Evolutionary conservation across 1,284 basidiomycete genomes (phyloP).

Genomic region (Cutaneotrichosporon mucoides): DNA sequence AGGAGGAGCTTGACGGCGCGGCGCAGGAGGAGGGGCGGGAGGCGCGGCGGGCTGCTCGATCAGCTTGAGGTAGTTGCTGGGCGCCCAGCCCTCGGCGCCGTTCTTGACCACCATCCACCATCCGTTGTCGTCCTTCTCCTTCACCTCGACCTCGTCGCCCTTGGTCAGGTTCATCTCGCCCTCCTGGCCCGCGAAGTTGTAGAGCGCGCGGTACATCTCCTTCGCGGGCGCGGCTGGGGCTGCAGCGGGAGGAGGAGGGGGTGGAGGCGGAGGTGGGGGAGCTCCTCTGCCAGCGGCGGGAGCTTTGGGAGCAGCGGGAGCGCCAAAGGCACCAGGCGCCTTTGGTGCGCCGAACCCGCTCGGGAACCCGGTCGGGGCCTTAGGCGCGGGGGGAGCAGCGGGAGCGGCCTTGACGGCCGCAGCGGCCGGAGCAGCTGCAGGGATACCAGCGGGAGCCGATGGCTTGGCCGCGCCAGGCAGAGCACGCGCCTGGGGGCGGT

Average conservation of each 20-base stretch:
- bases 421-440: conserved; percentile 16
- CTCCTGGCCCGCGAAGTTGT: conserved; percentile 80
- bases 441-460: conserved; percentile 38
- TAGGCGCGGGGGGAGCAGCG: conserved; percentile 3
- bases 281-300: conserved; percentile 35
- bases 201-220: conserved; percentile 79
- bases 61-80: conserved; percentile 85
- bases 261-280: conserved; percentile 50
- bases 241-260: conserved; percentile 58
- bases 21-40: conserved; percentile 62
- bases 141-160: conserved; percentile 85
- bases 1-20: conserved; percentile 42
- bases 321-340: neutral
- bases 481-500: conserved; percentile 43
- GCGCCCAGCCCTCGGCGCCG: conserved; percentile 86
- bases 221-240: conserved; percentile 61
- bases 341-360: neutral
- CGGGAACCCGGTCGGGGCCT: conserved; percentile 11
- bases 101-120: conserved; percentile 97
- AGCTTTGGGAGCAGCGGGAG: conserved; percentile 9
- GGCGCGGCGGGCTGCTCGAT: conserved; percentile 59
- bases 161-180: conserved; percentile 88
- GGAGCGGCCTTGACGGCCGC: conserved; percentile 4
- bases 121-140: conserved; percentile 88
- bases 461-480: conserved; percentile 48